Evolutionary conservation across 2,329 filamentous ascomycete genomes (phyloP), one percentile per base, ranked within the genome.

Genomic region (Nakataea oryzae): DNA sequence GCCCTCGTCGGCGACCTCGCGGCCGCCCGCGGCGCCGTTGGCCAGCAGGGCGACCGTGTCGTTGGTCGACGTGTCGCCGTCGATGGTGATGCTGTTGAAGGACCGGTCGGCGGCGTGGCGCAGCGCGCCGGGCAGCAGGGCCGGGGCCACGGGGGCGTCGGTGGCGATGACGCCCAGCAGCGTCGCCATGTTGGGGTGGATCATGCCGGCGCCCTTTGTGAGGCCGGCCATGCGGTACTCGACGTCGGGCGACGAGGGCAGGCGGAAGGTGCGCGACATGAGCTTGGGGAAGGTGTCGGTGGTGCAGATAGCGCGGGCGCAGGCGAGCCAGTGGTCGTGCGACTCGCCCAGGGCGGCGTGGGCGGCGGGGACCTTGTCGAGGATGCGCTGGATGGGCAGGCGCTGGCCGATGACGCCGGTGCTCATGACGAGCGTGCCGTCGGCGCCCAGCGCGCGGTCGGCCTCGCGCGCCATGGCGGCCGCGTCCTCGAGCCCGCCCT

Each of bases 211-310:
- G 63, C 95, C 95, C 79, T 99, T 99, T 70, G 93, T 96, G 86
- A 96, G 96, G 68, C 95, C 95, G 14, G 91, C 92, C 59, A 99
- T 88, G 68, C 84, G 83, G 77, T 96, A 99, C 73, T 88, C 86
- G 59, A 85, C 79, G 24, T 81, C 81, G 0, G 90, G 86, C 62
- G 90, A 89, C 1, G 90, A 93, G 4, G 95, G 93, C 34, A 99
- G 85, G 30, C 81, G 86, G 76, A 97, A 99, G 17, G 86, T 86
- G 67, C 84, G 86, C 26, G 93, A 97, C 68, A 93, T 81, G 66
- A 99, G 87, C 78, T 99, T 99, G 63, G 95, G 95, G 74, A 99
- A 99, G 3, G 95, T 97, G 76, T 99, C 95, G 21, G 95, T 99
- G 14, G 95, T 99, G 81, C 93, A 97, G 72, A 99, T 97, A 54